Conservation (phyloP, 2,329 filamentous ascomycete genomes). For the Neonectria sp. region DNA sequence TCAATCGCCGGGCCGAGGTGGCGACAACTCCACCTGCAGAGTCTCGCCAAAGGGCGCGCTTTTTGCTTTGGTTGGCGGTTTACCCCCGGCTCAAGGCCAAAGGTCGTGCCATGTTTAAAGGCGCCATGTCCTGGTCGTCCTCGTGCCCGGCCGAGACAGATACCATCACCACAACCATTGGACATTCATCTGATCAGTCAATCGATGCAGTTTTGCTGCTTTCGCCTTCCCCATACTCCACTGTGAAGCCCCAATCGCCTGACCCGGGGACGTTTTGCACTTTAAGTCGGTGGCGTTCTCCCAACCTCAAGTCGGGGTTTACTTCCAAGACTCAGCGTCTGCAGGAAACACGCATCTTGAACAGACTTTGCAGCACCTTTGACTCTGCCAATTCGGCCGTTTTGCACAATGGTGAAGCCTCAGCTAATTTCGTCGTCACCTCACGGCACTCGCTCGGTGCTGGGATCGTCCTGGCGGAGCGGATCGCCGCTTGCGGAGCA, state of each 20-base stretch:
- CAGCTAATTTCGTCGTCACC: slow-evolving; percentile 35
- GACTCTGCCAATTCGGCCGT: slow-evolving; percentile 17
- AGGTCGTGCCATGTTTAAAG: slow-evolving; percentile 39
- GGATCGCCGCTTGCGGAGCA: slow-evolving; percentile 77
- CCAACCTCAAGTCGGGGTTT: slow-evolving; percentile 24
- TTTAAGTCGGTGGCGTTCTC: slow-evolving; percentile 32
- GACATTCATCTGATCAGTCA: slow-evolving; percentile 11
- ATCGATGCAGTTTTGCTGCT: slow-evolving; percentile 16
- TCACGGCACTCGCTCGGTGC: slow-evolving; percentile 39
- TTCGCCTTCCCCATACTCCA: slow-evolving; percentile 29
- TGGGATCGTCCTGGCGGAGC: slow-evolving; percentile 67
- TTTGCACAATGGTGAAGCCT: slow-evolving; percentile 27
- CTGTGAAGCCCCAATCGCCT: slow-evolving; percentile 30
- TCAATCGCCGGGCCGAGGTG: slow-evolving; percentile 33
- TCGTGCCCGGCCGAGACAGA: slow-evolving; percentile 13
- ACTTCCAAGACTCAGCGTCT: slow-evolving; percentile 27
- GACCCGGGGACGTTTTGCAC: slow-evolving; percentile 24
- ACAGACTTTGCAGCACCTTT: slow-evolving; percentile 14
- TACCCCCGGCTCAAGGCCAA: slow-evolving; percentile 16
- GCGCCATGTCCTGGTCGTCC: slow-evolving; percentile 28
- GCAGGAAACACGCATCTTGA: slow-evolving; percentile 19
- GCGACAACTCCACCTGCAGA: slow-evolving; percentile 37
- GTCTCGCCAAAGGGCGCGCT: slow-evolving; percentile 28
- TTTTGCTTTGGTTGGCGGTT: slow-evolving; percentile 34
- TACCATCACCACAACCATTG: slow-evolving; percentile 5